These are phyloP conservation scores for Lipomyces starkeyi DNA, from an alignment of 805 yeast species.

Conservation along the genomic window DNA sequence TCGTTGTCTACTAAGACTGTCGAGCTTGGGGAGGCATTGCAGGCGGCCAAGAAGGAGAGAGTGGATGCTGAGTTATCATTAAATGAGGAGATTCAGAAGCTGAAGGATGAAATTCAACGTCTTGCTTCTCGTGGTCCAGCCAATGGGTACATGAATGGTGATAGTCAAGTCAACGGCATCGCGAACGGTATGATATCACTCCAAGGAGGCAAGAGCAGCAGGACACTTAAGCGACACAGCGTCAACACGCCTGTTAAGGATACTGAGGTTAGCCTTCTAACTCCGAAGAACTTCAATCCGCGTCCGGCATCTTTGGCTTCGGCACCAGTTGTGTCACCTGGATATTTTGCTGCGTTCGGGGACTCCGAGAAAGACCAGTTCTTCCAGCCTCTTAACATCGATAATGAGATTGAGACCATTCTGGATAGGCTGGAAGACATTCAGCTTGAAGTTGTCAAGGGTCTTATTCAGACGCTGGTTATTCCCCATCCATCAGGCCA, in stretches of 20 bases:
- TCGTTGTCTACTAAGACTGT: slow-evolving; percentile 21
- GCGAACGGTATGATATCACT: slow-evolving; percentile 13
- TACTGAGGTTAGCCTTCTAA: slow-evolving; percentile 8
- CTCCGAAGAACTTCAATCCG: slow-evolving; percentile 40
- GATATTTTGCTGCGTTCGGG: slow-evolving; percentile 35
- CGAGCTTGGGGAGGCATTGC: slow-evolving; percentile 29
- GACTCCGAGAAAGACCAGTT: slow-evolving; percentile 28
- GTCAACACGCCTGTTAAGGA: slow-evolving; percentile 27
- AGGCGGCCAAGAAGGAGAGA: slow-evolving; percentile 28
- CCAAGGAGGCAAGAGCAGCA: slow-evolving; percentile 17
- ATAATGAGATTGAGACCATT: slow-evolving; percentile 45
- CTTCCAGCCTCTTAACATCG: slow-evolving; percentile 39
- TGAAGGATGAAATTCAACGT: slow-evolving; percentile 45
- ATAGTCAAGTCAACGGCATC: slow-evolving; percentile 39
- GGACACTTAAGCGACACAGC: slow-evolving; percentile 33
- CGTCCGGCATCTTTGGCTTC: slow-evolving; percentile 39
- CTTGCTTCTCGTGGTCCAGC: slow-evolving; percentile 49
- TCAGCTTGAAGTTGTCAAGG: slow-evolving; percentile 84
- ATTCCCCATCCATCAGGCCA: slow-evolving; percentile 87
- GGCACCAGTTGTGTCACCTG: slow-evolving; percentile 27
- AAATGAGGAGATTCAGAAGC: slow-evolving; percentile 39
- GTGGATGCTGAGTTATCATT: slow-evolving; percentile 35
- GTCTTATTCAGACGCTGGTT: slow-evolving; percentile 80
- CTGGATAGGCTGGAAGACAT: slow-evolving; percentile 50
- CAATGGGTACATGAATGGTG: slow-evolving; percentile 36